Base-by-base conservation (phyloP, 2,329 filamentous ascomycete species). In the Phialocephala subalpina region DNA sequence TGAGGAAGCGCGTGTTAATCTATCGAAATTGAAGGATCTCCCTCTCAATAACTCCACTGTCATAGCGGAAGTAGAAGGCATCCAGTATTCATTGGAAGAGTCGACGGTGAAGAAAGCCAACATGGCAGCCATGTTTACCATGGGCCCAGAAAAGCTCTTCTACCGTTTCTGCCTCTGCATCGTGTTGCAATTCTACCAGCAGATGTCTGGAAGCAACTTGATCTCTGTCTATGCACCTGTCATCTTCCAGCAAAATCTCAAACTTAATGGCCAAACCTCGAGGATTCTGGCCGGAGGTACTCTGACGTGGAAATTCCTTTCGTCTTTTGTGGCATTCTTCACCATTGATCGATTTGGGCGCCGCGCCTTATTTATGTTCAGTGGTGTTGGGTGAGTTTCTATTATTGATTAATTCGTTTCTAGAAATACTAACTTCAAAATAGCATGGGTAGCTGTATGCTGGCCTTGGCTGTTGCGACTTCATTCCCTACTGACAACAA, bases 271-370 rank as follows among this genome's bases (percentile, higher is more conserved):
- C 59, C 72, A 82, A 3, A 78, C 83, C 1, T 83, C 87, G 0
- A 77, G 87, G 0, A 86, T 87, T 38, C 71, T 83, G 20, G 84
- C 83, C 5, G 71, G 67, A 16, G 70, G 67, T 22, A 83, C 83
- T 14, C 76, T 87, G 36, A 87, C 85, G 5, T 87, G 83, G 81
- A 86, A 87, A 72, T 85, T 86, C 71, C 70, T 86, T 22, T 83
- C 81, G 12, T 6, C 25, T 20, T 69, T 71, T 33, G 68, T 73
- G 2, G 66, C 70, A 2, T 72, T 71, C 60, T 91, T 91, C 71
- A 92, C 89, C 0, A 79, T 92, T 0, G 90, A 92, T 73, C 82
- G 86, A 0, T 90, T 92, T 63, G 90, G 90, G 9, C 84, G 90
- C 11, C 83, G 90, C 40, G 80, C 82, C 45, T 82, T 85, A 72